Base-by-base conservation (phyloP, 306 rosid species). In the Betula pendula region DNA sequence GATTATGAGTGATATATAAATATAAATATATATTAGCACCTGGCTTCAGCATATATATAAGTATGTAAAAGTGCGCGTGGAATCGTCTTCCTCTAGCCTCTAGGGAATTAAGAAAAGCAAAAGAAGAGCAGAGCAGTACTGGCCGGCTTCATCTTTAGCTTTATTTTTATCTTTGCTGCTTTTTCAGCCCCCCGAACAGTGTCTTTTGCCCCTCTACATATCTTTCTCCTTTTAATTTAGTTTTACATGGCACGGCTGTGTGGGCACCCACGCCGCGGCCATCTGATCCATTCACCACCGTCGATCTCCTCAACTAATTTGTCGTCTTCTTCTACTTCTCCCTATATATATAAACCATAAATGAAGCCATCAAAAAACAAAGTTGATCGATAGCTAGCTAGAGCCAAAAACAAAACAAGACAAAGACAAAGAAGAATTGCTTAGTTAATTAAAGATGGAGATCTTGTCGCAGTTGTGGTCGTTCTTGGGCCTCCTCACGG, bases 401-500 rank as follows among this genome's bases (percentile, higher is more conserved):
- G 71, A 83, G 19, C 47, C 71, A 15, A 48, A 25, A 8, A 40
- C 40, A 27, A 17, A 19, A 6, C 33, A 5, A 60, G 51, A 51
- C 56, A 40, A 44, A 19, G 29, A 24, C 31, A 4, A 29, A 47
- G 7, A 43, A 31, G 31, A n/a, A n/a, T n/a, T 11, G 43, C 24
- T 5, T 5, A 6, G 1, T 6, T 38, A 6, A 38, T 38, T 38
- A 38, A 14, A 12, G 33, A 93, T 91, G 97, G 97, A 93, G 85
- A 80, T 93, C 59, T 71, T 93, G n/a, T 89, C 98, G 14, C 97
- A 91, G 78, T 70, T 93, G 89, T 93, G 98, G 98, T 93, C 98
- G 17, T 72, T 93, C 51, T 72, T 93, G 6, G 97, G 98, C 20
- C 84, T 93, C 33, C 87, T 93, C 6, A 93, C 98, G 1, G 97